phyloP scores from a whole-genome alignment of 208 protist species.

The Zelonia costaricensis region DNA sequence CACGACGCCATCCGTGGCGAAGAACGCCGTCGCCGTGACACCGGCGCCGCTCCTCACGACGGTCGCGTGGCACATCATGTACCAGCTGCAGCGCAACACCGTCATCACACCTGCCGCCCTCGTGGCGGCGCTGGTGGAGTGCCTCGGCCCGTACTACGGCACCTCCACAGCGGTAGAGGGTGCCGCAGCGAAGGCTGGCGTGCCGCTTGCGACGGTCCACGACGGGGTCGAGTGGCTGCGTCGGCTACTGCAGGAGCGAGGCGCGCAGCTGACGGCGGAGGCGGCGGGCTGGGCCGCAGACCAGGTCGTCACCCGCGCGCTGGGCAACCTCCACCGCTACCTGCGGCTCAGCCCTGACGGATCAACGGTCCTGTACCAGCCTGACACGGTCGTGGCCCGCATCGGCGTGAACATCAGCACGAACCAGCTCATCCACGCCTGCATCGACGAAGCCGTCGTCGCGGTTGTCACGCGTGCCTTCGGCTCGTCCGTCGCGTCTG shows the following conservation, averaged over 20 bases:
- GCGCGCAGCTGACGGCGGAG: constrained; percentile 48
- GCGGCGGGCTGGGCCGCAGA: constrained; percentile 26
- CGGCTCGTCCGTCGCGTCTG: constrained; percentile 12
- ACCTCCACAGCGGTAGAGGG: neutral
- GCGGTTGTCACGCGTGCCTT: constrained; percentile 52
- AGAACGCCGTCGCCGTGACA: constrained; percentile 18
- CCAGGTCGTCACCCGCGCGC: constrained; percentile 28
- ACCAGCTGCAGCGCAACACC: constrained; percentile 66
- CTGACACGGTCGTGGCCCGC: constrained; percentile 35
- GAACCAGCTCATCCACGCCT: constrained; percentile 90
- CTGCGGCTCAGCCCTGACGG: constrained; percentile 27
- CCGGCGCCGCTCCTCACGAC: constrained; percentile 41
- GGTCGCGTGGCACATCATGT: constrained; percentile 66
- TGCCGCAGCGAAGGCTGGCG: neutral
- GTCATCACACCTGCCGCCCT: constrained; percentile 79
- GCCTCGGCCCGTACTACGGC: constrained; percentile 28
- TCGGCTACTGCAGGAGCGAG: constrained; percentile 34
- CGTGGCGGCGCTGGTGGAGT: constrained; percentile 69
- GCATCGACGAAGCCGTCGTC: constrained; percentile 79
- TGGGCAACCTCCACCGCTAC: constrained; percentile 48
- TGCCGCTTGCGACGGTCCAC: constrained; percentile 23
- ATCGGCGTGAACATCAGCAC: constrained; percentile 72
- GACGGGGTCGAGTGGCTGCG: constrained; percentile 62
- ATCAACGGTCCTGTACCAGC: constrained; percentile 29
- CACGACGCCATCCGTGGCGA: constrained; percentile 17